Base-by-base conservation (phyloP, 2,329 filamentous ascomycete genomes). In the Pyrenochaeta sp. region DNA sequence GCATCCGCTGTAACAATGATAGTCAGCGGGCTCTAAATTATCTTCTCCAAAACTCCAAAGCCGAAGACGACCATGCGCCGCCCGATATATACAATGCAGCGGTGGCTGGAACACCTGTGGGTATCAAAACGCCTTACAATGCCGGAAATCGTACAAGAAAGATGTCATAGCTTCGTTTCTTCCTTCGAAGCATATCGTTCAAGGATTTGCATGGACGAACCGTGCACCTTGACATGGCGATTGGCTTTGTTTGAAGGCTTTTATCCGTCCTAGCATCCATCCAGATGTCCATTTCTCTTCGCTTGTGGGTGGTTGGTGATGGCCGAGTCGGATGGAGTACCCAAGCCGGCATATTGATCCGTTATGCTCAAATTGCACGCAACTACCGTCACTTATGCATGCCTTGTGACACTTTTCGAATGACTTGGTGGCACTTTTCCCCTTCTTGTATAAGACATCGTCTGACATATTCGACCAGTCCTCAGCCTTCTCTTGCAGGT, bases 401-500 rank as follows among this genome's bases (percentile, higher is more conserved):
- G 66, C 61, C 5, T 45, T 53, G 31, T 50, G 39, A 46, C 68
- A 71, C 3, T 49, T 46, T 2, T 65, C 59, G 20, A 64, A 60
- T 3, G 65, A 66, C n/a, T 58, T 58, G 35, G 51, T 44, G 9
- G 53, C 48, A 2, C 45, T 29, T 21, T 58, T 47, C 6, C 53
- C 48, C 4, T 58, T 55, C 1, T 52, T 53, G 42, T 62, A 56
- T 2, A 38, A 48, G 3, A 62, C 47, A 20, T 67, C 61, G 5
- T 66, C 61, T 0, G 67, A 66, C 48, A 69, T 43, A 36, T 71
- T 71, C 0, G 61, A 51, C 68, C 68, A 71, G 32, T 71, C 64
- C 3, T 63, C 62, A 2, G 40, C 35, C 6, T 52, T 59, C 3
- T 54, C 51, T 8, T 54, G 51, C 2, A 71, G 32, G 3, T 48